Percentiles rank a stretch among this genome's conserved stretches.
Conservation (phyloP, 257 asterid genomes). For the Nicotiana benthamiana region DNA sequence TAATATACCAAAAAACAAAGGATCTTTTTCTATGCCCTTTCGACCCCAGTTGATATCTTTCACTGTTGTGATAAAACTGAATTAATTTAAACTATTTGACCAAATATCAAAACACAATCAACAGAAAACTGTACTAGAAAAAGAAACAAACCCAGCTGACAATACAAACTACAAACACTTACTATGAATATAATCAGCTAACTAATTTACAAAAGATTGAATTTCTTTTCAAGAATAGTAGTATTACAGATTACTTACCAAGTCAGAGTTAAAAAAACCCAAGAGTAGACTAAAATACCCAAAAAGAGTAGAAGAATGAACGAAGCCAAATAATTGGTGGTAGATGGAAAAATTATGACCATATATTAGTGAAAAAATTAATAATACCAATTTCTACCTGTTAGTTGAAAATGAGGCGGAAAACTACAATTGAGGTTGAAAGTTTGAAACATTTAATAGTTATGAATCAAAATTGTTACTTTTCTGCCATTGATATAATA, state of each 20-base stretch:
- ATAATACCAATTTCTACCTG: too few species aligned
- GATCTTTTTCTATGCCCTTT: neutral
- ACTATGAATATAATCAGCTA: neutral
- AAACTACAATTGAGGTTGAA: too few species aligned
- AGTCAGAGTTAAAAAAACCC: neutral
- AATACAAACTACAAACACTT: neutral
- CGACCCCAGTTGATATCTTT: neutral
- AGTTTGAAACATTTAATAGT: too few species aligned
- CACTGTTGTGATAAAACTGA: neutral
- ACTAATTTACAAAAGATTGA: neutral
- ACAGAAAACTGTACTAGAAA: neutral
- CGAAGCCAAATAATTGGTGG: constrained; percentile 13
- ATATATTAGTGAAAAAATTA: too few species aligned
- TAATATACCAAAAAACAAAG: neutral
- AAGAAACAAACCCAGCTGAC: neutral
- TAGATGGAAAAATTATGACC: neutral
- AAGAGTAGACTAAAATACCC: neutral
- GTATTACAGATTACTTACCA: neutral
- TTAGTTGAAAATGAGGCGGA: too few species aligned
- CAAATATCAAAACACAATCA: neutral
- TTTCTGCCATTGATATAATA: too few species aligned
- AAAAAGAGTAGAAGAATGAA: constrained; percentile 3
- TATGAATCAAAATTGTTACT: too few species aligned
- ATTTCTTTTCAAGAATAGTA: neutral
- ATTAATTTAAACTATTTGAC: neutral